Percentiles rank a stretch among this genome's conserved stretches.
phyloP scores from a whole-genome alignment of 2,329 filamentous ascomycete species.

The Penicillium sp. region DNA sequence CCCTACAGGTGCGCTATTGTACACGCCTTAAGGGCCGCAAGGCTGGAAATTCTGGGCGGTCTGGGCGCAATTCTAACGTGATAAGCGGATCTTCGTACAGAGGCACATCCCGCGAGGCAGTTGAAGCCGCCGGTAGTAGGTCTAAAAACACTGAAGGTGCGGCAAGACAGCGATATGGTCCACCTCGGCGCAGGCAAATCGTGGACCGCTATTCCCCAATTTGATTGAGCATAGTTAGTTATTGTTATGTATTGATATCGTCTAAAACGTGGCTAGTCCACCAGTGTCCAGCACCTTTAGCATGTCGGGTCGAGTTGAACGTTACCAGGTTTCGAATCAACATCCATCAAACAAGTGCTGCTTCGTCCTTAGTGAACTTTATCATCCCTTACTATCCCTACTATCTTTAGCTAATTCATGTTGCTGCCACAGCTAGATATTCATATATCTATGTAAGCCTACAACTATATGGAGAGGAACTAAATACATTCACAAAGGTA shows the following conservation, averaged over 20 bases:
- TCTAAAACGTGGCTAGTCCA: too few relatives aligned
- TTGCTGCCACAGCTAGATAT: slow-evolving; percentile 7
- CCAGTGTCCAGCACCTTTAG: too few relatives aligned
- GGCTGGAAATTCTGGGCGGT: neutral
- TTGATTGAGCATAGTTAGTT: neutral
- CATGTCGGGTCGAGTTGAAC: too few relatives aligned
- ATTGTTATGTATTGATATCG: too few relatives aligned
- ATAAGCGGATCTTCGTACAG: neutral
- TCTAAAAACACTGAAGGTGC: neutral
- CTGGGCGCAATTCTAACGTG: neutral
- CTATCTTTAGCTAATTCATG: slow-evolving; percentile 8
- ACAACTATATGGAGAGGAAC: slow-evolving; percentile 4
- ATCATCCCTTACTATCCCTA: slow-evolving; percentile 10
- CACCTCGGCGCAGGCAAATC: neutral
- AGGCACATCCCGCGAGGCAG: neutral
- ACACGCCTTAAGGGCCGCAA: neutral
- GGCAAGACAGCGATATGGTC: neutral
- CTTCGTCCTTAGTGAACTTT: too few relatives aligned
- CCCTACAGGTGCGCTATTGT: neutral
- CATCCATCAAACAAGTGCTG: too few relatives aligned
- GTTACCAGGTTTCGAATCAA: too few relatives aligned
- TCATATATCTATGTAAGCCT: slow-evolving; percentile 4
- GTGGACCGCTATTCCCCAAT: neutral
- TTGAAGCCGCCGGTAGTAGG: neutral
- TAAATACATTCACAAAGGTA: slow-evolving; percentile 6